Percentiles rank a stretch among this genome's conserved stretches.
Evolutionary conservation across 768 basidiomycete genomes (phyloP).

Genomic region (Tylopilus vinaceipallidus): DNA sequence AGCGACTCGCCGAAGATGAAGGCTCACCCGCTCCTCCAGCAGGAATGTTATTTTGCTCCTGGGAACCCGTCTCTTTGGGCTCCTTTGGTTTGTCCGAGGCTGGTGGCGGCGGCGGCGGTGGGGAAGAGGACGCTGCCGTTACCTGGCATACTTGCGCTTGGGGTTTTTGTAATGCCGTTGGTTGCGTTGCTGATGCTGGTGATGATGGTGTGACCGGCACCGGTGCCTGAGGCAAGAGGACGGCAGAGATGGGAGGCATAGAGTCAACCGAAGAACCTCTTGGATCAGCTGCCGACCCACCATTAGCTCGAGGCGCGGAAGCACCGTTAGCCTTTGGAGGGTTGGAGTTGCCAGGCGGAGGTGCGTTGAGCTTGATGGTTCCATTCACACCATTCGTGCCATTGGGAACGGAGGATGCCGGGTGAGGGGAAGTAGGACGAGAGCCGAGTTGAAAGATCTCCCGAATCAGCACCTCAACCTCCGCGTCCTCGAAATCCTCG

Average conservation of each 20-base stretch:
- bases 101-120: background rate
- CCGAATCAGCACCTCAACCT: slow-evolving; percentile 27
- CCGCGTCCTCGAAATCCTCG: slow-evolving; percentile 30
- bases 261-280: slow-evolving; percentile 24
- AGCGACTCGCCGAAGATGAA: slow-evolving; percentile 31
- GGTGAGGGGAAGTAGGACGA: slow-evolving; percentile 26
- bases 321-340: slow-evolving; percentile 22
- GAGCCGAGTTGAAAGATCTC: slow-evolving; percentile 29
- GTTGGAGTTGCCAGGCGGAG: slow-evolving; percentile 15
- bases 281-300: slow-evolving; percentile 31
- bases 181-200: background rate
- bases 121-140: background rate
- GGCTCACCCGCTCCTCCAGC: slow-evolving; percentile 30
- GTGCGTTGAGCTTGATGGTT: slow-evolving; percentile 21
- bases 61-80: background rate
- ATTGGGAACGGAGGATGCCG: slow-evolving; percentile 5
- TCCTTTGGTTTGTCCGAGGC: slow-evolving; percentile 10
- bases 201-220: background rate
- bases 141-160: background rate
- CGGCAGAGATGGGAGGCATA: slow-evolving; percentile 18
- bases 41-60: background rate
- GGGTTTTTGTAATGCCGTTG: background rate
- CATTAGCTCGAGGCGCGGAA: slow-evolving; percentile 24
- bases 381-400: slow-evolving; percentile 11
- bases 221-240: slow-evolving; percentile 11